Evolutionary conservation across 345 rosid species (phyloP), one percentile per base, ranked within the genome.

Genomic region (Moricandia moricandioides): DNA sequence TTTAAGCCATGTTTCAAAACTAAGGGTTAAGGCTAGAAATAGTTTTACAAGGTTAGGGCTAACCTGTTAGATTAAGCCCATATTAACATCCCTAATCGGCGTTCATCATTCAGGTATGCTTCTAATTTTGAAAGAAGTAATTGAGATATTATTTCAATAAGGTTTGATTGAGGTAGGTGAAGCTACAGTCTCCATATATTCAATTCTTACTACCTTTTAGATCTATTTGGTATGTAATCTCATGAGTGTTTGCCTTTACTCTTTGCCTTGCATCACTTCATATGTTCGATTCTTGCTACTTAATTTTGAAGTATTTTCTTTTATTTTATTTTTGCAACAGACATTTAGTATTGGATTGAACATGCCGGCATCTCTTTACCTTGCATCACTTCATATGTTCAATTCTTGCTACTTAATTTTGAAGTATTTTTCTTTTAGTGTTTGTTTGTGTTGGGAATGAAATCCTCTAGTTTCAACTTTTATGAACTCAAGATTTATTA

Each of bases 261-360:
- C 40, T 27, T 72, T 72, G 58, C 60, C 34, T 35, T 66, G 52
- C 63, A 21, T 31, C 71, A 69, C 27, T 33, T 21, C 26, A 13
- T 43, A 30, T 65, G 68, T 33, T 58, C 29, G 69, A 21, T 21
- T 21, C 24, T 51, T 21, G 57, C 71, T 51, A 43, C 72, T 52
- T 58, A 78, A 77, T 63, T 55, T 74, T 79, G 69, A 80, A 61
- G 45, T 33, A 8, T 72, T 75, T 75, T 63, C 43, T 71, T 80
- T 71, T 56, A 94, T 97, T 94, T 97, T 86, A 85, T 94, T 79
- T 91, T 94, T 86, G 98, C 97, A 60, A 94, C 98, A 94, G 85
- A 94, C 98, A 45, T 94, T 94, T 87, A 94, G 98, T 79, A 94
- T 94, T 63, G 98, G 98, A 59, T 76, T 94, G 80, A 94, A 94